phyloP scores from a whole-genome alignment of 1,284 basidiomycete species.

The Apiotrichum siamense region DNA sequence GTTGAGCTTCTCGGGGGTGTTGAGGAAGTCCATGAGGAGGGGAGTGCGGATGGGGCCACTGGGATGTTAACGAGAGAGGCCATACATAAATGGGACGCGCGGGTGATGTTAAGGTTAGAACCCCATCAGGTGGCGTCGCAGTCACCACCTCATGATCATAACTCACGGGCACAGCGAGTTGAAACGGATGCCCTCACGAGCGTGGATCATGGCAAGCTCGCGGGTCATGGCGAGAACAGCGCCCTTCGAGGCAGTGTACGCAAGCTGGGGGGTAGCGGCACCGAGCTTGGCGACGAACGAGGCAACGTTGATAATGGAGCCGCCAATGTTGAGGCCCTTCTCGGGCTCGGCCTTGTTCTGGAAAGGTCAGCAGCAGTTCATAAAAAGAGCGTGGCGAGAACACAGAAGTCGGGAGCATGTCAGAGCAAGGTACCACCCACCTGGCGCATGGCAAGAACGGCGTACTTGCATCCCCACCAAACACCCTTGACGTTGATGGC shows the following conservation, averaged over 20 bases:
- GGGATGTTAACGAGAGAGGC: too few relatives aligned
- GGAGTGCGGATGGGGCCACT: slow-evolving; percentile 90
- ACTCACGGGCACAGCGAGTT: slow-evolving; percentile 93
- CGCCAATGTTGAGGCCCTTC: slow-evolving; percentile 74
- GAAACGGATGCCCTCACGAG: slow-evolving; percentile 87
- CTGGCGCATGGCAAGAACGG: slow-evolving; percentile 84
- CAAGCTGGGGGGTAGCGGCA: slow-evolving; percentile 90
- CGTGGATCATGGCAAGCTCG: slow-evolving; percentile 95
- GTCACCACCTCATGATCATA: background rate
- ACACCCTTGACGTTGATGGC: slow-evolving; percentile 94
- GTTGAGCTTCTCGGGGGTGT: slow-evolving; percentile 92
- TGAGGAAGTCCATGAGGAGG: slow-evolving; percentile 93
- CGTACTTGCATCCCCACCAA: slow-evolving; percentile 98
- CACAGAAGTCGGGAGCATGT: too few relatives aligned
- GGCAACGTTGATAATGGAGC: slow-evolving; percentile 93
- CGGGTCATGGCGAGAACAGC: slow-evolving; percentile 97
- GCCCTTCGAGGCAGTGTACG: slow-evolving; percentile 63
- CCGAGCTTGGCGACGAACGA: slow-evolving; percentile 91
- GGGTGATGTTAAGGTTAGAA: too few relatives aligned
- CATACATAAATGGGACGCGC: too few relatives aligned
- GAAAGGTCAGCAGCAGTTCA: background rate
- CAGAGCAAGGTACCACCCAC: slow-evolving; percentile 24
- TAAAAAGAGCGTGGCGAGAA: too few relatives aligned
- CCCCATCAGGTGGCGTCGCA: too few relatives aligned
- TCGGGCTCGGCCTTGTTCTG: slow-evolving; percentile 71